A percentile compares a stretch with the other conserved stretches of the same genome.
Conservation (phyloP, 208 protist species). For the Trypanosoma rangeli region DNA sequence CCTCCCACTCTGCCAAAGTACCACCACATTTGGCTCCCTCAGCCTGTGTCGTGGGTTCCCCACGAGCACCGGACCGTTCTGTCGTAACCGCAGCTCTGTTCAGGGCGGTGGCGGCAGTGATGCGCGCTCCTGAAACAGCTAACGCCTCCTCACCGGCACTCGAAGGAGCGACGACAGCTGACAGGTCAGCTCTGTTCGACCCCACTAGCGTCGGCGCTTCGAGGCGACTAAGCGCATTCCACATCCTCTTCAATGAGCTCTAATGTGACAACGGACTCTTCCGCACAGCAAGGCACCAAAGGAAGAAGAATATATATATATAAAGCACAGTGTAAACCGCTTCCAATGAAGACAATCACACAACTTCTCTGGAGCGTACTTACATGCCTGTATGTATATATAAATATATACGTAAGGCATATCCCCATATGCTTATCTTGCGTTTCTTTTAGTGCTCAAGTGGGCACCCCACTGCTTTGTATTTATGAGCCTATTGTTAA, state of each 20-base stretch:
- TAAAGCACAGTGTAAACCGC: not conserved
- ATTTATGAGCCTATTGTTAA: not conserved
- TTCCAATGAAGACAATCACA: not conserved
- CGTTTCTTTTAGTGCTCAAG: too few relatives aligned
- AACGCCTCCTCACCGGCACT: not conserved
- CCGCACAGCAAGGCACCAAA: not conserved
- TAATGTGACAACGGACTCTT: slow-evolving; percentile 1
- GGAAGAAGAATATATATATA: not conserved
- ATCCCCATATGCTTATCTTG: not conserved
- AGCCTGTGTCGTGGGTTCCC: not conserved
- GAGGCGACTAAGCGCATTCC: slow-evolving; percentile 25
- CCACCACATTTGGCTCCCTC: not conserved
- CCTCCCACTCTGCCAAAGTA: not conserved
- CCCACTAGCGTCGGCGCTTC: slow-evolving; percentile 2
- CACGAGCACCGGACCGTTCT: not conserved
- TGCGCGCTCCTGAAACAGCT: not conserved
- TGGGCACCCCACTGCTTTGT: not conserved
- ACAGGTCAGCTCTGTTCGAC: not conserved
- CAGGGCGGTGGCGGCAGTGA: not conserved
- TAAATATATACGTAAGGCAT: slow-evolving; percentile 10
- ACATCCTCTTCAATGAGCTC: slow-evolving; percentile 15
- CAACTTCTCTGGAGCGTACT: not conserved
- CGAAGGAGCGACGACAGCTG: not conserved
- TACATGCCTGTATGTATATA: not conserved
- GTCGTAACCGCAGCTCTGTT: not conserved